Evolutionary conservation across 2,329 filamentous ascomycete genomes (phyloP).

Genomic region (Capronia americana): DNA sequence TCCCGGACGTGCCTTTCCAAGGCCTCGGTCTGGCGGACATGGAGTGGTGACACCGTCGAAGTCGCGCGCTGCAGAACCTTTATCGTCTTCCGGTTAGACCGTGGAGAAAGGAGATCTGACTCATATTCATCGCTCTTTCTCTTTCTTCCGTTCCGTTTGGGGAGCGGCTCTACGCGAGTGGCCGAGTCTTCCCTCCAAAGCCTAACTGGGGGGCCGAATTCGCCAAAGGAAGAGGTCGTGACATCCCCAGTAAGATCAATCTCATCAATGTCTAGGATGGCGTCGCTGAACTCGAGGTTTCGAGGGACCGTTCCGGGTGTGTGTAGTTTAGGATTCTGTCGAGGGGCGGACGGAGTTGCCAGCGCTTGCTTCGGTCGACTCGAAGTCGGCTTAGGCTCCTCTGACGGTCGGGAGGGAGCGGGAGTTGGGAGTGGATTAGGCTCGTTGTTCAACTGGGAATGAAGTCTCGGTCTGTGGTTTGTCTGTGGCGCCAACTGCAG

Average conservation of each 20-base stretch:
- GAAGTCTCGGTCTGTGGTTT: constrained; percentile 49
- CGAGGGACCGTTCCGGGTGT: constrained; percentile 25
- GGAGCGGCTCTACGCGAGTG: constrained; percentile 45
- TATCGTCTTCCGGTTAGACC: constrained; percentile 19
- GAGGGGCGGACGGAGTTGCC: constrained; percentile 37
- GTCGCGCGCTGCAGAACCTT: constrained; percentile 18
- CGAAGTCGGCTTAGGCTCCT: constrained; percentile 18
- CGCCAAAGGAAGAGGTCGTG: constrained; percentile 49
- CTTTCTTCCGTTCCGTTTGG: constrained; percentile 52
- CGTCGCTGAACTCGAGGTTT: constrained; percentile 32
- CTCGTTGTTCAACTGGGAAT: constrained; percentile 33
- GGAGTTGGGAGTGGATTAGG: constrained; percentile 35
- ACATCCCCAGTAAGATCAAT: constrained; percentile 47
- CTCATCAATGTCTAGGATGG: constrained; percentile 49
- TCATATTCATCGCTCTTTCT: constrained; percentile 57
- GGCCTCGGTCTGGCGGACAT: constrained; percentile 11
- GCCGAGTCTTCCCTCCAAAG: constrained; percentile 55
- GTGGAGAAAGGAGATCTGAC: constrained; percentile 29
- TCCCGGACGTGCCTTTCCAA: neutral
- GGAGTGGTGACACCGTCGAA: constrained; percentile 7
- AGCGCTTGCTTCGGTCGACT: constrained; percentile 19
- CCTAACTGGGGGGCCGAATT: constrained; percentile 49
- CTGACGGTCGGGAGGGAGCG: constrained; percentile 29
- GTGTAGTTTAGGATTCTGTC: constrained; percentile 17
- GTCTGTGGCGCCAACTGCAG: constrained; percentile 51